Evolutionary conservation across 2,329 filamentous ascomycete genomes (phyloP).

Genomic region (Podosphaera fusca): DNA sequence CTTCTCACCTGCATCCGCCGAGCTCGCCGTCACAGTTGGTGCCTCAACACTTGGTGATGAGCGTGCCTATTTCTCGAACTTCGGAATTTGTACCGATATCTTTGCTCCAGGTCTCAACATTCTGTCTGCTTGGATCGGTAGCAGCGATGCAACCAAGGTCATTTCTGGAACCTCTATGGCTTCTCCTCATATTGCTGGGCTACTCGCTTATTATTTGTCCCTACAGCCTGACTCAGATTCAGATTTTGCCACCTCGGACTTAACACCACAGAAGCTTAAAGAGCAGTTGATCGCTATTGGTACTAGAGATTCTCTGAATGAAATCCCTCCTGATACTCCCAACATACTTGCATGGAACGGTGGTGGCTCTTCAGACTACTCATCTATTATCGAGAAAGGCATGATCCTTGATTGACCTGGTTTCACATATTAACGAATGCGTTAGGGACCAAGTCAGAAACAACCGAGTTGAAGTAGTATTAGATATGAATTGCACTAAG

Average conservation of each 20-base stretch:
- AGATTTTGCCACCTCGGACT: constrained; percentile 67
- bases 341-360: constrained; percentile 99
- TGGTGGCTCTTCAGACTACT: constrained; percentile 81
- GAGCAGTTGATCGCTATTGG: constrained; percentile 61
- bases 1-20: constrained; percentile 88
- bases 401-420: too few species aligned
- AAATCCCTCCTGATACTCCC: constrained; percentile 65
- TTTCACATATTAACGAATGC: too few species aligned
- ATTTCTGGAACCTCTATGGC: constrained; percentile 99
- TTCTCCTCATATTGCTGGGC: constrained; percentile 86
- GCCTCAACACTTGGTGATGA: constrained; percentile 82
- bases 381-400: constrained; percentile 39
- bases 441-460: too few species aligned
- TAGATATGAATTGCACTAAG: too few species aligned
- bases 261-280: constrained; percentile 92
- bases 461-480: too few species aligned
- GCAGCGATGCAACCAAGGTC: constrained; percentile 88
- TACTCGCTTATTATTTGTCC: constrained; percentile 92
- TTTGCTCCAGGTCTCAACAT: constrained; percentile 96
- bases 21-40: constrained; percentile 84
- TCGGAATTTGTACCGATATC: constrained; percentile 97
- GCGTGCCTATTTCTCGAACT: constrained; percentile 99
- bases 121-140: constrained; percentile 93
- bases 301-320: constrained; percentile 53
- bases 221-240: constrained; percentile 81